Percentiles rank a stretch among this genome's conserved stretches.
These are phyloP conservation scores for Penicillium sp. DNA, from an alignment of 2,329 filamentous ascomycete species.

Conservation along the genomic window DNA sequence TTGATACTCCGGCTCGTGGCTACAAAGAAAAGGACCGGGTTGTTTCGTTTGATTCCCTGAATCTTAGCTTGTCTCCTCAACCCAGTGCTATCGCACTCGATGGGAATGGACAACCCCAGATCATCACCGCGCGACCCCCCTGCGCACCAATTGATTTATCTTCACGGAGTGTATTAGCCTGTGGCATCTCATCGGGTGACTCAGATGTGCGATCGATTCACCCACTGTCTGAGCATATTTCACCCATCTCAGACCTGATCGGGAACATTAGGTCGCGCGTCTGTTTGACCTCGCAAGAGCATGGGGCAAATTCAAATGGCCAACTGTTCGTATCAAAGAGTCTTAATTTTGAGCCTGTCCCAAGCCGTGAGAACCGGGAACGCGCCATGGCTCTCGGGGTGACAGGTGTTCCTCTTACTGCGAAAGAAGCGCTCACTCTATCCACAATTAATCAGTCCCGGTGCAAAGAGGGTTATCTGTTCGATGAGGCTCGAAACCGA, in stretches of 20 bases:
- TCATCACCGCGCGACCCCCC: constrained; percentile 48
- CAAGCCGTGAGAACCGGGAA: constrained; percentile 42
- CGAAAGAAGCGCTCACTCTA: constrained; percentile 41
- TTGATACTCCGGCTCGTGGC: constrained; percentile 44
- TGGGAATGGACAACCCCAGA: constrained; percentile 51
- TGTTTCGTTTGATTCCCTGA: constrained; percentile 62
- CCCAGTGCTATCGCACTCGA: constrained; percentile 54
- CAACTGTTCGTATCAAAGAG: constrained; percentile 6
- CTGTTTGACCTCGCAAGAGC: constrained; percentile 15
- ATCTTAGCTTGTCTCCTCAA: constrained; percentile 46
- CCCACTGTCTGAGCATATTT: constrained; percentile 29
- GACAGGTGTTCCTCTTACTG: constrained; percentile 29
- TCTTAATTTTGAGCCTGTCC: constrained; percentile 23
- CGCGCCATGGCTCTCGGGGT: constrained; percentile 32
- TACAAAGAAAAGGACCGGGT: constrained; percentile 49
- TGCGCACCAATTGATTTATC: constrained; percentile 40
- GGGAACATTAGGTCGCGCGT: constrained; percentile 29
- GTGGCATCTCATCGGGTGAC: constrained; percentile 28
- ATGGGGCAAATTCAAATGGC: constrained; percentile 7
- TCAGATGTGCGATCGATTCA: constrained; percentile 32
- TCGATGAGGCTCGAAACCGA: constrained; percentile 56
- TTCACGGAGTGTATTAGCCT: constrained; percentile 36
- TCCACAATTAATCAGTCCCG: constrained; percentile 45
- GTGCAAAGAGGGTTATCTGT: constrained; percentile 54
- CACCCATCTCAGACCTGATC: constrained; percentile 31